Conservation (phyloP, 2,329 filamentous ascomycete species). For the Clarireedia paspali region DNA sequence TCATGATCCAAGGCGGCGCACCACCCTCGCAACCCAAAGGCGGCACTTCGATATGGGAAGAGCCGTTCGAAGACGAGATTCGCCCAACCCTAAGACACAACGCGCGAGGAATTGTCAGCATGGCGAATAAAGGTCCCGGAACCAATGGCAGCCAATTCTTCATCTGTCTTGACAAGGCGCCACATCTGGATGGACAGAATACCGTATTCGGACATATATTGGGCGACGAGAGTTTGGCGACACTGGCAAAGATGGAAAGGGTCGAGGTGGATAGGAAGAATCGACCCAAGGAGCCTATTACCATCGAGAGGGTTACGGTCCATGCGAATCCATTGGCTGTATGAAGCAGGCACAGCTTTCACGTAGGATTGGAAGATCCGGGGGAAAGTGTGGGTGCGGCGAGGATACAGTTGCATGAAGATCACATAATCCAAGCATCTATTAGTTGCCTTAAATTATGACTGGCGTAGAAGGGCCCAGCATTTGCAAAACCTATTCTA, state of each 20-base stretch:
- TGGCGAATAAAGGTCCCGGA: constrained; percentile 69
- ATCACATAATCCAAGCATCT: not conserved
- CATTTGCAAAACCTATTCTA: not conserved
- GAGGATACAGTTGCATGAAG: not conserved
- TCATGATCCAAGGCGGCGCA: constrained; percentile 74
- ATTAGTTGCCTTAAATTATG: not conserved
- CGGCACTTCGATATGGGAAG: constrained; percentile 66
- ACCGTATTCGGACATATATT: constrained; percentile 74
- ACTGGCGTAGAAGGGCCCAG: not conserved
- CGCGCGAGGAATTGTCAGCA: constrained; percentile 61
- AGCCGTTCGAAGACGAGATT: constrained; percentile 74
- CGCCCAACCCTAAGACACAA: constrained; percentile 61
- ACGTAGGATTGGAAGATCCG: not conserved
- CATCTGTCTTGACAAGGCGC: constrained; percentile 66
- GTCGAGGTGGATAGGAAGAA: constrained; percentile 72
- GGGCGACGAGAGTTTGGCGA: constrained; percentile 55
- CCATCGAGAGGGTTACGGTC: constrained; percentile 62
- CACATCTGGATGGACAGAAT: constrained; percentile 77
- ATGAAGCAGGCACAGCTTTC: constrained; percentile 23
- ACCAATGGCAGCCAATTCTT: constrained; percentile 81
- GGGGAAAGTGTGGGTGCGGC: not conserved
- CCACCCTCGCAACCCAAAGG: constrained; percentile 56
- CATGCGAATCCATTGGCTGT: constrained; percentile 74
- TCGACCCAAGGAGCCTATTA: constrained; percentile 57
- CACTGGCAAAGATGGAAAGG: constrained; percentile 63